A percentile compares a stretch with the other conserved stretches of the same genome.
Evolutionary conservation across 108 stramenopile genomes (phyloP).

Genomic region (Schizochytrium sp.): DNA sequence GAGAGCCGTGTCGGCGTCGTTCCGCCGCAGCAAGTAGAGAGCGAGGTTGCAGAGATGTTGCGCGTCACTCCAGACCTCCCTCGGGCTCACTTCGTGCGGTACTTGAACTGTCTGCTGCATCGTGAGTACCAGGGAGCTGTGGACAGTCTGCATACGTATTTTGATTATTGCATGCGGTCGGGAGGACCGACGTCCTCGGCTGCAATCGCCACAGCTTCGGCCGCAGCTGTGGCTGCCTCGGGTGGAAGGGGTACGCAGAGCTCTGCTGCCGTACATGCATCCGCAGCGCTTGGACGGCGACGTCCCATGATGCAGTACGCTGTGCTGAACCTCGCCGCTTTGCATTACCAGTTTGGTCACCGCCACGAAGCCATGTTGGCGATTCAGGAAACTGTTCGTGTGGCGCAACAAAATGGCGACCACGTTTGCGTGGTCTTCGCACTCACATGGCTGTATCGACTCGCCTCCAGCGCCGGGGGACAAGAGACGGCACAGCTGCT

Average conservation of each 20-base stretch:
- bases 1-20: conserved; percentile 20
- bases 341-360: conserved; percentile 66
- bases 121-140: conserved; percentile 67
- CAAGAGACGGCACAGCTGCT: conserved; percentile 12
- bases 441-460: conserved; percentile 24
- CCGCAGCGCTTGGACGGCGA: background rate
- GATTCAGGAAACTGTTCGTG: conserved; percentile 78
- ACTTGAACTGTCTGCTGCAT: conserved; percentile 62
- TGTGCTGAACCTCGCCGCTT: conserved; percentile 61
- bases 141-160: conserved; percentile 79
- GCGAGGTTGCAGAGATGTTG: conserved; percentile 24
- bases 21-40: conserved; percentile 13
- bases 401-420: conserved; percentile 80
- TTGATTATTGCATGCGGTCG: conserved; percentile 74
- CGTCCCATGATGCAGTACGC: conserved; percentile 66
- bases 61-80: conserved; percentile 64
- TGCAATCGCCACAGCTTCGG: conserved; percentile 4
- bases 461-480: background rate
- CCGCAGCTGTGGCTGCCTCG: conserved; percentile 9
- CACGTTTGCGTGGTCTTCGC: conserved; percentile 37
- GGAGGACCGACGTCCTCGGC: conserved; percentile 30
- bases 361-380: conserved; percentile 58
- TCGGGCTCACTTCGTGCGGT: conserved; percentile 66
- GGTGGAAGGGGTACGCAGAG: background rate
- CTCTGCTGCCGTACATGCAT: background rate